Base-by-base conservation (phyloP, 495 filamentous ascomycete species). In the Daldinia decipiens region DNA sequence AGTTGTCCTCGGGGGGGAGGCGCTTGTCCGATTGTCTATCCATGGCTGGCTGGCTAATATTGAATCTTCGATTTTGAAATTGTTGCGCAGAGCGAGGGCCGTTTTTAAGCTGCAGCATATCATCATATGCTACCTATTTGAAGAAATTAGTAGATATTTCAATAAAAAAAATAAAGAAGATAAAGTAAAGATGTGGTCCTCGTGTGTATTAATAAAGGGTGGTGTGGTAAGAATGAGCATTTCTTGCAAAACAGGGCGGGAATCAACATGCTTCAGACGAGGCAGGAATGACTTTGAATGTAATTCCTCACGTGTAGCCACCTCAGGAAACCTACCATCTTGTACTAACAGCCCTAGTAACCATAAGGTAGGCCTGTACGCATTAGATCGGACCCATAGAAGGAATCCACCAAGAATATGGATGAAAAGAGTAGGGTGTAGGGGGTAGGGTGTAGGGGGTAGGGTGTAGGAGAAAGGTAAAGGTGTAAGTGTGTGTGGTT, bases 1-100 rank as follows among this genome's bases (percentile, higher is more conserved):
- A 74, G 1, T 78, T 75, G 15, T 79, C 75, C 21, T 77, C 74
- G 4, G 70, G 67, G 21, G 40, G 67, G 56, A 43, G 59, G 29
- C 60, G 65, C 27, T 76, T 74, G 53, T 9, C 59, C 6, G 43
- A 0, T 26, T 26, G 50, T 19, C 36, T 68, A 17, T 4, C 21
- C 50, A 61, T 58, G 6, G 13, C 24, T 5, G 38, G 17, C 1
- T 47, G 40, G 15, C 32, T 29, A 9, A 26, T 17, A 11, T 17
- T 15, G 8, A 45, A 26, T 59, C 31, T 36, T 39, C 12, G 62
- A 15, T 34, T 38, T 34, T 51, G 64, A 21, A 26, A 67, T 58
- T 62, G 27, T 19, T 67, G 52, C 0, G 55, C 19, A 29, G 71
- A 62, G 24, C 31, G 26, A 26, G 12, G 53, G 3, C 74, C 69